Conservation (phyloP, 108 stramenopile species). For the Poteriospumella lacustris region DNA sequence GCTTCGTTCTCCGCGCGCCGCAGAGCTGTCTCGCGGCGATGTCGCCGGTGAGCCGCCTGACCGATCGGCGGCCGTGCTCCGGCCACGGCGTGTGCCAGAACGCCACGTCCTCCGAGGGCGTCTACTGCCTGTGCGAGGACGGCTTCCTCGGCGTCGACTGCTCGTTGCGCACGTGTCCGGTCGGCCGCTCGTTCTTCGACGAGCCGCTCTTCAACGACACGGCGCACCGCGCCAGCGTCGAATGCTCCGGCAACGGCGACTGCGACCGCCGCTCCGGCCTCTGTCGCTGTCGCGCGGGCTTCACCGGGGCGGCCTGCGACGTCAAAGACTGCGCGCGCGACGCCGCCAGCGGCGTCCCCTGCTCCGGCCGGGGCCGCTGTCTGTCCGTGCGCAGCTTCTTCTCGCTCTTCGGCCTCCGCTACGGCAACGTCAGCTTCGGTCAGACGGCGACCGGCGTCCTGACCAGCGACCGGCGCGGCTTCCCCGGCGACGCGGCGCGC, state of each 20-base stretch:
- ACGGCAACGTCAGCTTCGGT: not conserved
- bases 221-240: slow-evolving; percentile 2
- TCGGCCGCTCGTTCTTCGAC: slow-evolving; percentile 13
- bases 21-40: not conserved
- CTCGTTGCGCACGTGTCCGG: not conserved
- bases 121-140: not conserved
- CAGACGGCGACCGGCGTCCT: not conserved
- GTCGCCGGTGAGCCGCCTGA: no score
- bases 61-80: no score
- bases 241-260: not conserved
- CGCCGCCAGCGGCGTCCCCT: not conserved
- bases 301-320: slow-evolving; percentile 8
- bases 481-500: no score
- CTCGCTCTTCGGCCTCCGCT: not conserved
- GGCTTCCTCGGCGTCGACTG: slow-evolving; percentile 1
- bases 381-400: not conserved
- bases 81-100: slow-evolving; percentile 18
- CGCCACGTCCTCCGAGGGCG: not conserved
- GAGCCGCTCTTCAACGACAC: not conserved
- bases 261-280: not conserved
- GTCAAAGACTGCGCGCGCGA: not conserved
- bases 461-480: not conserved
- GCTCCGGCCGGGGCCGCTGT: not conserved
- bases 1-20: not conserved
- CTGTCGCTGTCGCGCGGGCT: not conserved